These are phyloP conservation scores for Collariella sp. DNA, from an alignment of 495 filamentous ascomycete genomes.

Conservation along the genomic window DNA sequence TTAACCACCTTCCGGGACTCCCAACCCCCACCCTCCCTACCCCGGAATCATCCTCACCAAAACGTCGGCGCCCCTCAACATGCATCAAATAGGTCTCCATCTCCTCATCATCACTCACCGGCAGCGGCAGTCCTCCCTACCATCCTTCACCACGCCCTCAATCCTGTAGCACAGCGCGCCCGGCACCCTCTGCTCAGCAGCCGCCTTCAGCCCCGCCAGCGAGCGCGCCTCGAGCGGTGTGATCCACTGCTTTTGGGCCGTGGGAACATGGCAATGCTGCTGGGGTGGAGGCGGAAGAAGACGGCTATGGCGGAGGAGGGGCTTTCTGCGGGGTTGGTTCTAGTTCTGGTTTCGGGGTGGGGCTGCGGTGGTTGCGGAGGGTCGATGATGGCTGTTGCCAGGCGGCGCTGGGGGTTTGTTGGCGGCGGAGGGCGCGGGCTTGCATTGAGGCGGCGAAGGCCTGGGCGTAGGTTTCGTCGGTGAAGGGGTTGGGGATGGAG, in stretches of 20 bases:
- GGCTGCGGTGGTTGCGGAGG: conserved; percentile 9
- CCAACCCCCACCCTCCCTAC: too few species aligned
- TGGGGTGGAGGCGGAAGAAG: conserved; percentile 56
- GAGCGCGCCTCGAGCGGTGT: conserved; percentile 48
- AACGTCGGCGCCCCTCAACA: conserved; percentile 52
- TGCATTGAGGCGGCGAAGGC: conserved; percentile 2
- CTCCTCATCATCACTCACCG: conserved; percentile 61
- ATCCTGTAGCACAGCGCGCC: conserved; percentile 48
- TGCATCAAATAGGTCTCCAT: conserved; percentile 59
- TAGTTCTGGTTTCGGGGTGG: not conserved
- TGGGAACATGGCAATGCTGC: conserved; percentile 36
- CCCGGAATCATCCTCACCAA: not conserved
- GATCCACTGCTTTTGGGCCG: conserved; percentile 48
- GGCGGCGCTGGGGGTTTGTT: not conserved
- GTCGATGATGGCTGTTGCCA: not conserved
- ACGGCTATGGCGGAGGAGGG: conserved; percentile 40
- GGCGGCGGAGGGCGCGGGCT: not conserved
- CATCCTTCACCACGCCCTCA: conserved; percentile 57
- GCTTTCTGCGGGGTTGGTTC: conserved; percentile 6
- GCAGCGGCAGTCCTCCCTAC: conserved; percentile 45
- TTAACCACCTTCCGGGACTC: too few species aligned
- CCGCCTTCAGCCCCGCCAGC: conserved; percentile 45
- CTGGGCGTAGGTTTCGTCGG: conserved; percentile 9
- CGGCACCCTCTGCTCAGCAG: conserved; percentile 49
- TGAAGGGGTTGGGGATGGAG: not conserved